phyloP scores from a whole-genome alignment of 2,329 filamentous ascomycete genomes.

The Decorospora gaudefroyi region DNA sequence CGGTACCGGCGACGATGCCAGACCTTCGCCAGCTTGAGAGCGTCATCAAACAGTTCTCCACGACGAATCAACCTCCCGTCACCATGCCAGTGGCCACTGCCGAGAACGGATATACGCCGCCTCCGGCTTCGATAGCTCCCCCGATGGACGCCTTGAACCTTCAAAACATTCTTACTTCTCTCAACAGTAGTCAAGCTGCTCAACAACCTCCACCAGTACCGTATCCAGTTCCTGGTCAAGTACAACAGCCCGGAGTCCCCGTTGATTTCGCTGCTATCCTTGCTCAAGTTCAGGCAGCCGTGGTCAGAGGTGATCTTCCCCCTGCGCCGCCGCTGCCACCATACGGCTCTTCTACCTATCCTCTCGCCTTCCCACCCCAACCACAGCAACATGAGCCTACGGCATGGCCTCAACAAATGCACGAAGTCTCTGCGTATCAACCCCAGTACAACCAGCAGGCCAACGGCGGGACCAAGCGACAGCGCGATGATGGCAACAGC shows the following conservation, averaged over 20 bases:
- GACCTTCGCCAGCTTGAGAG: constrained; percentile 37
- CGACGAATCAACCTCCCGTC: constrained; percentile 14
- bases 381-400: constrained; percentile 15
- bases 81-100: constrained; percentile 17
- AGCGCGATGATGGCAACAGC: constrained; percentile 37
- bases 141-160: constrained; percentile 36
- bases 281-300: constrained; percentile 31
- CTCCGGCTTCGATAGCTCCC: constrained; percentile 22
- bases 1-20: constrained; percentile 16
- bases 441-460: constrained; percentile 31
- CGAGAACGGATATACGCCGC: constrained; percentile 27
- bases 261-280: constrained; percentile 33
- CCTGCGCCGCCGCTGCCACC: constrained; percentile 34
- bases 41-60: constrained; percentile 37
- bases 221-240: constrained; percentile 16
- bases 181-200: constrained; percentile 18
- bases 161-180: constrained; percentile 36
- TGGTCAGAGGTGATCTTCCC: constrained; percentile 21
- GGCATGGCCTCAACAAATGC: constrained; percentile 23
- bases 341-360: constrained; percentile 22
- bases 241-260: constrained; percentile 21
- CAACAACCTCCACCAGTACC: constrained; percentile 21
- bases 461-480: constrained; percentile 45
- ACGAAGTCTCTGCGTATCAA: constrained; percentile 16
- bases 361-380: constrained; percentile 23